Evolutionary conservation across 305 asterid species (phyloP).

Genomic region (Andrographis paniculata): DNA sequence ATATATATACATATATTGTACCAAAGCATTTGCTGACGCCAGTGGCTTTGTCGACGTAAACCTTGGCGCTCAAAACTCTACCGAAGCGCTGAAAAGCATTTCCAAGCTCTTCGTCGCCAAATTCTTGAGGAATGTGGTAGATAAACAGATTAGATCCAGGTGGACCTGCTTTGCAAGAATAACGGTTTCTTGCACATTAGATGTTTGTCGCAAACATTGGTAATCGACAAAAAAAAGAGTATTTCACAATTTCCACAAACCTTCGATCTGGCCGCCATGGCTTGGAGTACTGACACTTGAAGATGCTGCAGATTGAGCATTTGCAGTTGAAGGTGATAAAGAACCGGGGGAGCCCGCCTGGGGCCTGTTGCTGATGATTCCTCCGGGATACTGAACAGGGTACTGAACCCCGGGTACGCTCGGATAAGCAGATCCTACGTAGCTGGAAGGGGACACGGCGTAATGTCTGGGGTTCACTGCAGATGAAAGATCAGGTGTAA

Average conservation of each 20-base stretch:
- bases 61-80: conserved; percentile 83
- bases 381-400: conserved; percentile 60
- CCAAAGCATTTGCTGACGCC: conserved; percentile 94
- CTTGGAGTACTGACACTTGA: no score
- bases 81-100: conserved; percentile 70
- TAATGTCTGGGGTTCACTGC: conserved; percentile 50
- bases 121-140: conserved; percentile 95
- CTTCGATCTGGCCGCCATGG: no score
- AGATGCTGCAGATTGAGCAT: no score
- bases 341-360: no score
- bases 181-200: no score
- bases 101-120: conserved; percentile 79
- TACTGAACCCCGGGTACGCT: conserved; percentile 62
- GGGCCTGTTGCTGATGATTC: conserved; percentile 25
- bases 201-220: no score
- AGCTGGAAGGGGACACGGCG: conserved; percentile 41
- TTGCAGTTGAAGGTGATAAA: no score
- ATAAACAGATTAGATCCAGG: conserved; percentile 89
- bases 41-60: conserved; percentile 78
- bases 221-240: no score
- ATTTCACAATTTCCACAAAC: no score
- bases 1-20: conserved; percentile 19
- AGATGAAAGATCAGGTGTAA: conserved; percentile 38
- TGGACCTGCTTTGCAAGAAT: conserved; percentile 94
- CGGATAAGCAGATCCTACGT: conserved; percentile 50